These are phyloP conservation scores for Hagleromyces aurorensis DNA, from an alignment of 805 yeast genomes.

Conservation along the genomic window DNA sequence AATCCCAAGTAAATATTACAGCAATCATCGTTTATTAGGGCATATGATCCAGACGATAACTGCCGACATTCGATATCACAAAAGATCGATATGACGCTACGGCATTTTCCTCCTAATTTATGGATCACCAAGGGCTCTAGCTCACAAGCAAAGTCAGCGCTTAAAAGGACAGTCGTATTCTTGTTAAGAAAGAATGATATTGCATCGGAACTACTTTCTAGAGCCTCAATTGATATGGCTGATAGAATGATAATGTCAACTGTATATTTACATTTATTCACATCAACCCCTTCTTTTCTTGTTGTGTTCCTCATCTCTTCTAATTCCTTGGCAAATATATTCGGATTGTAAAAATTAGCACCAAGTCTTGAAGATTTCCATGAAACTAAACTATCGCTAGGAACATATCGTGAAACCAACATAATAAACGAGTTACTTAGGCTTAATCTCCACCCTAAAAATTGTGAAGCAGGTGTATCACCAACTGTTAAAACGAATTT, in stretches of 20 bases:
- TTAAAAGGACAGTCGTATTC: conserved; percentile 20
- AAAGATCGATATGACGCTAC: conserved; percentile 21
- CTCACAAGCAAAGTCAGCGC: conserved; percentile 28
- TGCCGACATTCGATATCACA: conserved; percentile 28
- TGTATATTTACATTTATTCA: conserved; percentile 12
- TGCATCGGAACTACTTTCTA: conserved; percentile 14
- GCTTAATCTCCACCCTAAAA: conserved; percentile 30
- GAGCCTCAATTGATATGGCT: conserved; percentile 22
- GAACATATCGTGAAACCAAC: conserved; percentile 23
- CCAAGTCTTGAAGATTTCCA: conserved; percentile 30
- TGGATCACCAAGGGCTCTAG: conserved; percentile 19
- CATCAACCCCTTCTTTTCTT: conserved; percentile 7
- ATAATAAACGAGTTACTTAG: conserved; percentile 26
- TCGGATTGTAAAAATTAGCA: conserved; percentile 29
- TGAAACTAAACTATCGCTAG: conserved; percentile 28
- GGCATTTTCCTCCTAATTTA: conserved; percentile 12
- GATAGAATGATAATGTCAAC: conserved; percentile 24
- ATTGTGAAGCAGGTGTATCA: conserved; percentile 29
- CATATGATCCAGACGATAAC: conserved; percentile 28
- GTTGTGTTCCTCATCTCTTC: conserved; percentile 10
- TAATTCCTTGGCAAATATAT: conserved; percentile 22
- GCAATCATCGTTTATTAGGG: conserved; percentile 22
- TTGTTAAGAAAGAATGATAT: conserved; percentile 14
- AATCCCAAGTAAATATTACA: conserved; percentile 22
- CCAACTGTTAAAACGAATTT: conserved; percentile 15